Base-by-base conservation (phyloP, 164 flowering plant genomes). In the Vitis cinerea region DNA sequence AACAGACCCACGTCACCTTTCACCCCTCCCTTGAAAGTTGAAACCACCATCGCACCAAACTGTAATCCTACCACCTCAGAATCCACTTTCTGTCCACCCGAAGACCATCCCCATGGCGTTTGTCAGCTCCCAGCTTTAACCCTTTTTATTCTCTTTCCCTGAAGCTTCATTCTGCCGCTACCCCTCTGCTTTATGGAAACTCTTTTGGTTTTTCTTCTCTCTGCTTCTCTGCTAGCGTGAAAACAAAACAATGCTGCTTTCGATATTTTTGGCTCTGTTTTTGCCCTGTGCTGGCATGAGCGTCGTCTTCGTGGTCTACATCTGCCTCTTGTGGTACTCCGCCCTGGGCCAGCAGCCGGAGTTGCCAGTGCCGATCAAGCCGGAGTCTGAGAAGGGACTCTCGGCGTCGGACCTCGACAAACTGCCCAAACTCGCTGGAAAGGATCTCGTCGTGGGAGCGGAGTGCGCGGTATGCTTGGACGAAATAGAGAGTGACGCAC, bases 391-490 rank as follows among this genome's bases (percentile, higher is more conserved):
- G 37, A 70, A 66, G 49, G 92, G 95, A 0, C 72, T 90, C 23
- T 83, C 92, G 12, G 70, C 70, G 3, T 64, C 79, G 54, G 87
- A 86, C 62, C 78, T 88, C 6, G 76, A 83, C 67, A 84, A 81
- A 59, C 69, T 90, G 31, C 90, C 92, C 1, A 77, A 68, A 54
- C 54, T 73, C 8, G 77, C 78, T 9, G 89, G 90, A 8, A 79
- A 72, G 10, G 89, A 81, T 54, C 71, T 84, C 62, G 77, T 74
- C 8, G 9, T 75, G 70, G 90, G 82, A 53, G 67, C 68, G 13
- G 92, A 83, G 52, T 88, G 92, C 59, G 85, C 85, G 9, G 87
- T 88, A 2, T 88, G 90, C 27, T 78, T 88, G 10, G 90, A 86
- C 23, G 86, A 88, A 27, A 79, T 88, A 17, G 85, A 69, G 61